Evolutionary conservation across 306 rosid species (phyloP).

Genomic region (Trifolium fragiferum): DNA sequence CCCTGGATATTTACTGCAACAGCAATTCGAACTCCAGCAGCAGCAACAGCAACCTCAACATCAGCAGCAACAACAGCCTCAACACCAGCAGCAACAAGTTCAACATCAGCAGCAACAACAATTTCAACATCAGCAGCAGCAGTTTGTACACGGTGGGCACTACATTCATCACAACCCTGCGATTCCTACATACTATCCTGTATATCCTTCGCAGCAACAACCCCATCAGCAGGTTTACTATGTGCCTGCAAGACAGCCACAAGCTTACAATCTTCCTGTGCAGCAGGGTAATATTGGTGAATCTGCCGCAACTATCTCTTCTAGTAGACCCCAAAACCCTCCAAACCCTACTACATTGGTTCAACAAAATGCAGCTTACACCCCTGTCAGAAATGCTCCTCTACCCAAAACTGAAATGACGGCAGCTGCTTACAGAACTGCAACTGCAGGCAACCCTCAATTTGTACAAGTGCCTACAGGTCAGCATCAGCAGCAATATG

Average conservation of each 20-base stretch:
- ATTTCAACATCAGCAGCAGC: conserved; percentile 48
- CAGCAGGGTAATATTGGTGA: conserved; percentile 77
- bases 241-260: conserved; percentile 79
- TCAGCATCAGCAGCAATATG: conserved; percentile 85
- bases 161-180: conserved; percentile 72
- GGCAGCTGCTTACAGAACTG: conserved; percentile 68
- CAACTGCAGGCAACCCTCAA: conserved; percentile 62
- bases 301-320: conserved; percentile 50
- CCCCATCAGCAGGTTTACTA: conserved; percentile 71
- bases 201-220: conserved; percentile 86
- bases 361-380: conserved; percentile 57
- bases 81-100: conserved; percentile 34
- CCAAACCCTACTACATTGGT: conserved; percentile 61
- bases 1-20: conserved; percentile 74
- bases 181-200: conserved; percentile 73
- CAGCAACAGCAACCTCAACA: conserved; percentile 36
- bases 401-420: conserved; percentile 71
- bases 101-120: conserved; percentile 30
- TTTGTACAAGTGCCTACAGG: conserved; percentile 75
- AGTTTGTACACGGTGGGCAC: conserved; percentile 77
- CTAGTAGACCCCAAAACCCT: conserved; percentile 67
- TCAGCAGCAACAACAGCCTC: conserved; percentile 34
- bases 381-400: conserved; percentile 66
- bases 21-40: conserved; percentile 69
- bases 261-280: conserved; percentile 66